phyloP scores from a whole-genome alignment of 441 rosid species.

The Bocquillonia castaneifolia region DNA sequence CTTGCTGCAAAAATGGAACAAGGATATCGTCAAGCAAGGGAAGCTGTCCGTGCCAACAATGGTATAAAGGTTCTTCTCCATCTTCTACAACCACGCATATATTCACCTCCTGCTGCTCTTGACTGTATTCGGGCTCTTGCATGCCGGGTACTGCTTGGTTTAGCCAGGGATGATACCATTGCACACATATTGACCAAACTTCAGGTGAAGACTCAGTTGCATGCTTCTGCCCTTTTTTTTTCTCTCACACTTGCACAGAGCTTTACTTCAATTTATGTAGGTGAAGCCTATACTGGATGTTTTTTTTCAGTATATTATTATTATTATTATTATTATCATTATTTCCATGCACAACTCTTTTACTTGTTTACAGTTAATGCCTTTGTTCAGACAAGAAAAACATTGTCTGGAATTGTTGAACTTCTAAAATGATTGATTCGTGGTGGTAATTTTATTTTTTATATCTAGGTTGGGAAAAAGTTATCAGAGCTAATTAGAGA shows the following conservation, averaged over 20 bases:
- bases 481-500: conserved; percentile 94
- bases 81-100: conserved; percentile 88
- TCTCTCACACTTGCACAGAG: neutral
- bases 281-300: neutral
- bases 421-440: neutral
- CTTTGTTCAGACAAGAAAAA: conserved; percentile 1
- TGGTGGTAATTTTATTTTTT: conserved; percentile 17
- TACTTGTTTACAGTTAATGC: neutral
- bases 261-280: neutral
- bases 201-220: conserved; percentile 49
- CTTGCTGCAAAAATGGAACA: conserved; percentile 98
- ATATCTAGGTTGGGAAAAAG: conserved; percentile 85
- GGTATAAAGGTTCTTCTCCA: conserved; percentile 97
- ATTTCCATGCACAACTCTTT: neutral
- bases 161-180: conserved; percentile 95
- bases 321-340: neutral
- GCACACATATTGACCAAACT: conserved; percentile 96
- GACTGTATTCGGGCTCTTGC: conserved; percentile 96
- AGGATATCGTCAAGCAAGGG: conserved; percentile 95
- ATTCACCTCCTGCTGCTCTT: conserved; percentile 82
- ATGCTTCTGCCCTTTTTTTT: neutral
- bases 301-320: no score
- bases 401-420: neutral
- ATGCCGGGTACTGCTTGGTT: conserved; percentile 95
- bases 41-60: conserved; percentile 89